These are phyloP conservation scores for Vitis vinifera DNA, from an alignment of 164 flowering plant species.

Conservation along the genomic window ASM3070453v1 NC_081811.1:7913501-7914000, in stretches of 20 bases:
- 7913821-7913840: constrained; percentile 21
- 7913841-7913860: constrained; percentile 37
- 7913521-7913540: constrained; percentile 23
- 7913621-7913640: constrained; percentile 64
- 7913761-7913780: not conserved
- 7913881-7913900: constrained; percentile 28
- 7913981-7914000: too few species aligned
- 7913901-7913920: constrained; percentile 18
- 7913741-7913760: constrained; percentile 10
- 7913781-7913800: constrained; percentile 22
- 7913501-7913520: constrained; percentile 9
- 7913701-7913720: not conserved
- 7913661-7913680: constrained; percentile 3
- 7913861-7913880: constrained; percentile 17
- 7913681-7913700: not conserved
- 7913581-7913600: constrained; percentile 23
- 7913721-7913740: constrained; percentile 1
- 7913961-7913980: too few species aligned
- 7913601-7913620: constrained; percentile 33
- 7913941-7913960: not conserved
- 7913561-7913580: constrained; percentile 68
- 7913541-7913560: constrained; percentile 22
- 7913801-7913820: constrained; percentile 14
- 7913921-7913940: not conserved
- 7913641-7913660: constrained; percentile 38